Evolutionary conservation across 1,139 yeast genomes (phyloP), one percentile per base, ranked within the genome.

Genomic region (Schwanniomyces etchellsii): DNA sequence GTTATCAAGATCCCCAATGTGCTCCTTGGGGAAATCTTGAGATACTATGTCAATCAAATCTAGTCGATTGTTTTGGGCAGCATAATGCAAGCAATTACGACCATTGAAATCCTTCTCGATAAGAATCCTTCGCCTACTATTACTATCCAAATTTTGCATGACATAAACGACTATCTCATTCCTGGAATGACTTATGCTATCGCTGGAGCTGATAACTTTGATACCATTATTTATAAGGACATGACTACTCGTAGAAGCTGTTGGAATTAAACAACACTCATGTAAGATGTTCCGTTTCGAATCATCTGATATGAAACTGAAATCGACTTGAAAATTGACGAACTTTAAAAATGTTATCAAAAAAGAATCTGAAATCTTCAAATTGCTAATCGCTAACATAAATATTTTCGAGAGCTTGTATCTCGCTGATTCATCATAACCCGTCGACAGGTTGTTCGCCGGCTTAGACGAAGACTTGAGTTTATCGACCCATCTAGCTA

Each of bases 71-170:
- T 71, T 57, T 44, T 81, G 88, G 5, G 95, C 74, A 2, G 96
- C 94, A 51, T 89, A 86, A 54, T 91, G 97, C 10, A 91, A 59
- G 24, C 97, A 89, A 3, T 81, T 79, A 43, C 93, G 70, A 4
- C 95, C 95, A 43, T 83, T 80, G 26, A 71, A 69, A 47, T 82
- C 93, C 35, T 60, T 64, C 14, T 65, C 54, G 4, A 65, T 55
- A 5, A 67, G 49, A 6, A 66, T 40, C 4, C 47, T 44, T 5
- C 41, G 34, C 5, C 54, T 40, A 2, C 50, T 45, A 2, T 42
- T 44, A 3, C 38, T 35, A 1, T 53, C 29, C 7, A 57, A 38
- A 18, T 46, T 46, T 3, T 54, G 45, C 47, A 64, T 43, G 17
- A 63, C 52, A 34, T 57, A 53, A 32, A 61, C 45, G 3, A 66